Percentiles rank a stretch among this genome's conserved stretches.
Evolutionary conservation across 169 alveolate genomes (phyloP).

Genomic region (Plasmodium coatneyi): DNA sequence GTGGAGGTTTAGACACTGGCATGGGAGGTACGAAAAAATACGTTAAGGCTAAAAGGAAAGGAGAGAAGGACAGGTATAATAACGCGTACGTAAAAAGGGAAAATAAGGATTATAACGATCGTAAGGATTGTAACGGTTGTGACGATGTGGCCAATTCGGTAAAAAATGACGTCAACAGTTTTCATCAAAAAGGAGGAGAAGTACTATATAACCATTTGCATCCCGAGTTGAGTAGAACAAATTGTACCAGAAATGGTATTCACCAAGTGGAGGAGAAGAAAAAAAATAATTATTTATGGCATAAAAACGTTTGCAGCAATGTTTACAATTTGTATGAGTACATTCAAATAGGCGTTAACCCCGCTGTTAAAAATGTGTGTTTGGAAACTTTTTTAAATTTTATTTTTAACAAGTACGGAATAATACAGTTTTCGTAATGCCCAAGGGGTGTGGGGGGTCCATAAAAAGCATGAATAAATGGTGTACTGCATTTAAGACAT

Average conservation of each 20-base stretch:
- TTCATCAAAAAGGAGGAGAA: not conserved
- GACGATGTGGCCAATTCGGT: not conserved
- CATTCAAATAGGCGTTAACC: slow-evolving; percentile 63
- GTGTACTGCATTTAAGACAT: not conserved
- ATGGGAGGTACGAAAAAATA: slow-evolving; percentile 11
- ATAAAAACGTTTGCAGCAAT: slow-evolving; percentile 67
- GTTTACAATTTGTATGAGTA: slow-evolving; percentile 69
- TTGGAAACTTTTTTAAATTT: slow-evolving; percentile 71
- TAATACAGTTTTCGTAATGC: slow-evolving; percentile 17
- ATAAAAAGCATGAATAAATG: not conserved
- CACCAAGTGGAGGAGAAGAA: slow-evolving; percentile 15
- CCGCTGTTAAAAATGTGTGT: slow-evolving; percentile 61
- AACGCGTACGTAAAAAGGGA: not conserved
- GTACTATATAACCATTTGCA: not conserved
- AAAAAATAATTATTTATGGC: slow-evolving; percentile 61
- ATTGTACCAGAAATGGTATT: not conserved
- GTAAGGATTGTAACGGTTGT: not conserved
- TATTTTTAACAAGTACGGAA: slow-evolving; percentile 66
- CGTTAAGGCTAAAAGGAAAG: not conserved
- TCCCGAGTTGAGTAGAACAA: slow-evolving; percentile 12
- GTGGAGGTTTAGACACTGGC: not conserved
- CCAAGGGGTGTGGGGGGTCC: not conserved
- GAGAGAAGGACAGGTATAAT: slow-evolving; percentile 40
- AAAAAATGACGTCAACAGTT: not conserved
- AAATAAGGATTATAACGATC: not conserved